Conservation (phyloP, 73 alveolate species). For the Breviolum minutum region DNA sequence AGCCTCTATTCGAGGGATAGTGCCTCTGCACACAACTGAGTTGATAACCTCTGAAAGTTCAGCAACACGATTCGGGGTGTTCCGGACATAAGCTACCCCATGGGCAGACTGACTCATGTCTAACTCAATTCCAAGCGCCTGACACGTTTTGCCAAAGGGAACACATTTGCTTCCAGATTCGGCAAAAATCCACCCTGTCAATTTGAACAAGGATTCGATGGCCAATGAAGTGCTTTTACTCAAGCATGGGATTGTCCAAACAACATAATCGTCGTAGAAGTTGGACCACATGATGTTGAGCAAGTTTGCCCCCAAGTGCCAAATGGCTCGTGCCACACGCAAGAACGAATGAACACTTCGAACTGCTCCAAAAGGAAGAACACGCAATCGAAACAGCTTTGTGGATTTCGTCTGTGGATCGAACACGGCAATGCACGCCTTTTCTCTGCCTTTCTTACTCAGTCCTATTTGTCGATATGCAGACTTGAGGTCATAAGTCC, state of each 20-base stretch:
- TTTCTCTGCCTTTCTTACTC: not conserved
- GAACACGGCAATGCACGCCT: not conserved
- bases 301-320: not conserved
- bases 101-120: not conserved
- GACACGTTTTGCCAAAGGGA: not conserved
- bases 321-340: not conserved
- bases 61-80: not conserved
- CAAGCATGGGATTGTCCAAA: too few species aligned
- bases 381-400: not conserved
- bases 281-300: not conserved
- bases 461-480: not conserved
- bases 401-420: not conserved
- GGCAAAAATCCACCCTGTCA: slow-evolving; percentile 8
- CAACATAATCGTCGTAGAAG: not conserved
- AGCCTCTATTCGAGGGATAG: not conserved
- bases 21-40: not conserved
- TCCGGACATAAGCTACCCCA: not conserved
- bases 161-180: not conserved
- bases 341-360: not conserved
- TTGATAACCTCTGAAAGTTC: not conserved
- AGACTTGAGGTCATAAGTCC: not conserved
- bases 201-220: not conserved
- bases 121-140: not conserved
- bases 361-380: not conserved
- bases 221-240: too few species aligned